Conservation (phyloP, 2,329 filamentous ascomycete genomes). For the Xylariales sp. region DNA sequence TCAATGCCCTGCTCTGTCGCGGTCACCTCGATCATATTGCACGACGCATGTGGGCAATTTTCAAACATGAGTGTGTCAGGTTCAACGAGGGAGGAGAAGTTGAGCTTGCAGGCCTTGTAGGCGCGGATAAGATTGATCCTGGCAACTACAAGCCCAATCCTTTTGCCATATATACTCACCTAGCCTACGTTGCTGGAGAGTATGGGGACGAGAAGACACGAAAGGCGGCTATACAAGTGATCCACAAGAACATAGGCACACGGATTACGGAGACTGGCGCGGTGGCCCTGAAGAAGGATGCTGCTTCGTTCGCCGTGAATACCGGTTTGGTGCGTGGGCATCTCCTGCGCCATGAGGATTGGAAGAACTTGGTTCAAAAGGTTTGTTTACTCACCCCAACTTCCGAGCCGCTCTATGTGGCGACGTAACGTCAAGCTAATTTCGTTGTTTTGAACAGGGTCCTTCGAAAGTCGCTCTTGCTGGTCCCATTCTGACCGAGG, state of each 20-base stretch:
- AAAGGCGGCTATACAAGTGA: not conserved
- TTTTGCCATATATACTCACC: not conserved
- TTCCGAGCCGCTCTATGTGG: no score
- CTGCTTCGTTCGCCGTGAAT: not conserved
- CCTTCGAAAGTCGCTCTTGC: not conserved
- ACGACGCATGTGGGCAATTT: not conserved
- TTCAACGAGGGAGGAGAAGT: constrained; percentile 30
- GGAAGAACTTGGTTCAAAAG: no score
- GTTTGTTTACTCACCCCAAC: no score
- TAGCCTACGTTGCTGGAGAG: not conserved
- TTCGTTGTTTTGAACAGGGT: not conserved
- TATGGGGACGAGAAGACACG: not conserved
- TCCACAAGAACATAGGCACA: not conserved
- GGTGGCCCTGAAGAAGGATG: not conserved
- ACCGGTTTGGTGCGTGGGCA: not conserved
- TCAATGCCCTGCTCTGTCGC: not conserved
- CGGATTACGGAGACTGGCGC: not conserved
- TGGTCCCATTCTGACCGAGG: constrained; percentile 10
- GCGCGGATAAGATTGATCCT: constrained; percentile 14
- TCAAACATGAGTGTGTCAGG: not conserved
- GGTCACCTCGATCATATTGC: not conserved
- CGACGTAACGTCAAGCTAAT: no score
- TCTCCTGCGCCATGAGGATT: not conserved
- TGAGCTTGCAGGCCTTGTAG: constrained; percentile 8
- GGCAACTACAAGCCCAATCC: constrained; percentile 12